Evolutionary conservation across 768 basidiomycete genomes (phyloP), one percentile per base, ranked within the genome.

Genomic region (Auriscalpium microsporum): DNA sequence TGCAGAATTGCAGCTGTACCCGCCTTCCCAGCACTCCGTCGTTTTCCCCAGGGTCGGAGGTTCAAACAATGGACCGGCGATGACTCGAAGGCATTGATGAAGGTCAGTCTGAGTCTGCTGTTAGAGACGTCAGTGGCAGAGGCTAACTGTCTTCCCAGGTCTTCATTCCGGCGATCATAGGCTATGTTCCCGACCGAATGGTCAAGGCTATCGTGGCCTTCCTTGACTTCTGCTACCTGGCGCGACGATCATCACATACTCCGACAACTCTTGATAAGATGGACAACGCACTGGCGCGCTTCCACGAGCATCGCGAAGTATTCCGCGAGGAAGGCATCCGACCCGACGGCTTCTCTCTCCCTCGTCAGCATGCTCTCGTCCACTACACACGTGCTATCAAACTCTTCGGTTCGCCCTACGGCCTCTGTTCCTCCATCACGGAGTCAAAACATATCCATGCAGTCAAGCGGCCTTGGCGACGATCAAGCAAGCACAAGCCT

Each of bases 381-480:
- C 67, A 68, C 44, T 68, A 67, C 47, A 16, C 40, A 1, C 10
- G 17, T 4, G 23, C 46, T 3, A 68, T 67, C 51, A n/a, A 44
- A 10, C 16, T 48, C 6, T 69, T 68, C 38, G 64, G 62, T 2
- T 59, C 64, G 1, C 65, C 59, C 8, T 63, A 58, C 42, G 62
- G 52, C 8, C 55, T 56, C 13, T 63, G 50, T 49, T 62, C 59
- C 10, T 66, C 59, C 1, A 62, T 53, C 54, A 66, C 60, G 16
- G 63, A 65, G 42, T 59, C 55, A 1, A 56, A 58, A 33, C 64
- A 65, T 37, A 65, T 63, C 36, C 60, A 59, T 40, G 71, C 61
- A 6, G 58, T 63, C 4, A 63, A 63, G 49, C 19, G 65, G 35
- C 72, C 72, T 0, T 74, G 71, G 71, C 59, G 66, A 0, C 57